Evolutionary conservation across 2,329 filamentous ascomycete species (phyloP).

Genomic region (Nemania serpens): DNA sequence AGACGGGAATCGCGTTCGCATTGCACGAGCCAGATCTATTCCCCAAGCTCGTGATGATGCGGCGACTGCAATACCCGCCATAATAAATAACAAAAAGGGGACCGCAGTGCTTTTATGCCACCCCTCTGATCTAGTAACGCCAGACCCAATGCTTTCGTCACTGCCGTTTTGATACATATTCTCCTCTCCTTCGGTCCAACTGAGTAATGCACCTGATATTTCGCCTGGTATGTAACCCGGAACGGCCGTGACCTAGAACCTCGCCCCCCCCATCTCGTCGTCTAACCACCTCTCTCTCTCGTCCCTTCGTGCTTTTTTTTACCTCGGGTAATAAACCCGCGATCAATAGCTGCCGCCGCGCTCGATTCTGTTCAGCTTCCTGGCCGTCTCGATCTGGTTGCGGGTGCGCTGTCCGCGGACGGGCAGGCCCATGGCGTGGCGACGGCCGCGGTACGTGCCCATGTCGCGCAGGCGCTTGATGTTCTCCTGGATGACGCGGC

Average conservation of each 20-base stretch:
- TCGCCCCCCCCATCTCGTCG: no score
- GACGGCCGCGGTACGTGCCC: conserved; percentile 82
- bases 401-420: conserved; percentile 89
- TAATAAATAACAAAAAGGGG: conserved; percentile 5
- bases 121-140: conserved; percentile 23
- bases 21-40: conserved; percentile 18
- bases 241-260: background rate
- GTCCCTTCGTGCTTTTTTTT: background rate
- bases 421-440: conserved; percentile 91
- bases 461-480: conserved; percentile 88
- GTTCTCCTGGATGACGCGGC: conserved; percentile 78
- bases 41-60: conserved; percentile 16
- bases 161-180: background rate
- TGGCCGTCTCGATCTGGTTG: conserved; percentile 67
- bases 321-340: conserved; percentile 3
- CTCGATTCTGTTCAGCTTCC: conserved; percentile 65
- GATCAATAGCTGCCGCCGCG: conserved; percentile 44
- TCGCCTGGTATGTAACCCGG: background rate
- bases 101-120: background rate
- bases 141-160: conserved; percentile 19
- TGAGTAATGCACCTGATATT: background rate
- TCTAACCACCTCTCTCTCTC: background rate
- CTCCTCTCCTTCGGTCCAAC: background rate
- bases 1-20: conserved; percentile 18
- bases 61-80: conserved; percentile 1